Base-by-base conservation (phyloP, 2,329 filamentous ascomycete species). In the Fusarium avenaceum region DNA sequence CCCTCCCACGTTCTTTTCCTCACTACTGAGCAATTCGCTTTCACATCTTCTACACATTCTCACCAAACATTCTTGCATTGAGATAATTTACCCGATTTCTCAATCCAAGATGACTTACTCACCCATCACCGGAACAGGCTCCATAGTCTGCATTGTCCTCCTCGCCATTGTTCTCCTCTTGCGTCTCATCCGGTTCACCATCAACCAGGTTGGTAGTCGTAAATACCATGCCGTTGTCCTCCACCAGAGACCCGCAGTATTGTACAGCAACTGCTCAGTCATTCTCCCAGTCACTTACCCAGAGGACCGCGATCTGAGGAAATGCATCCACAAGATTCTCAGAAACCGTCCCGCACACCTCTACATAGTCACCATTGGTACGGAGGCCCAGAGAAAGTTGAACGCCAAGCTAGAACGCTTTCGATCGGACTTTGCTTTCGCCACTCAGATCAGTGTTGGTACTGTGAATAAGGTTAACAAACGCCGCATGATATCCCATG, bases 401-500 rank as follows among this genome's bases (percentile, higher is more conserved):
- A 38, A 68, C 10, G 3, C 14, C 10, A 14, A 44, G 9, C 24
- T 72, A 6, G 14, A 4, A 2, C 9, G 11, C 2, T 22, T 72
- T 1, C 22, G 50, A 13, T 6, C 7, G 8, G 20, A 32, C 11
- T 71, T 35, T 17, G 45, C 22, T 4, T 8, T n/a, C 9, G n/a
- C n/a, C 7, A 67, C 64, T 0, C 33, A 50, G 22, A 57, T 72
- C 9, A 54, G 64, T n/a, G 32, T 72, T 9, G 70, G 70, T n/a
- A 50, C 68, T 4, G 54, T 71, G 6, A 44, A 48, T 10, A 48
- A 42, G 14, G 44, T 38, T 26, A 71, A 63, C 44, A 71, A 63
- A 9, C 67, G 70, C 13, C 57, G 50, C 0, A 65, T 72, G 46
- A 63, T 72, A 11, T 39, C 35, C 5, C 68, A 68, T 9, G 70